phyloP scores from a whole-genome alignment of 164 flowering plant genomes.

The Vitis labrusca region DNA sequence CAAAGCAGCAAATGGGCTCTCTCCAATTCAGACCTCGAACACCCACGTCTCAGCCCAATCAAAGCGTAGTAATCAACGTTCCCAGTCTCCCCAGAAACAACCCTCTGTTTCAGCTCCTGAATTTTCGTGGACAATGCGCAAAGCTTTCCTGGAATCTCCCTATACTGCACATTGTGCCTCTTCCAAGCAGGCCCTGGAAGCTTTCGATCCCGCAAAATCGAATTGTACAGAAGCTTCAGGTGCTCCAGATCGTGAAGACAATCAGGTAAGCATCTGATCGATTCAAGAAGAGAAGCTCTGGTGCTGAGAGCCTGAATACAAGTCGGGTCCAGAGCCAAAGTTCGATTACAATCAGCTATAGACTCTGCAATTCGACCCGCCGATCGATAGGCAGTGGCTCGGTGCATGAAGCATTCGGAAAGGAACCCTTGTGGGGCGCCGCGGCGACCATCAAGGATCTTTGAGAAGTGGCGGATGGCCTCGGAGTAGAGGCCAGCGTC shows the following conservation, averaged over 20 bases:
- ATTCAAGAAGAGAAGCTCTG: conserved; percentile 68
- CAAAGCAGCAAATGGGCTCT: conserved; percentile 73
- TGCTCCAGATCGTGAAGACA: conserved; percentile 91
- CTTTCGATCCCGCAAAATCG: conserved; percentile 75
- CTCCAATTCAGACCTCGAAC: conserved; percentile 82
- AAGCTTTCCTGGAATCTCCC: conserved; percentile 71
- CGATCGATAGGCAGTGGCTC: conserved; percentile 69
- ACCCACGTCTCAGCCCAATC: conserved; percentile 83
- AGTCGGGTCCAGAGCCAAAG: conserved; percentile 76
- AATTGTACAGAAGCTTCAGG: conserved; percentile 75
- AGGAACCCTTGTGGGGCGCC: conserved; percentile 85
- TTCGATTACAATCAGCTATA: conserved; percentile 80
- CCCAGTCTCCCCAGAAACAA: conserved; percentile 63
- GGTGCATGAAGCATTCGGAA: conserved; percentile 80
- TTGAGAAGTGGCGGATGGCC: conserved; percentile 89
- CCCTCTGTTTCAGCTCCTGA: conserved; percentile 63
- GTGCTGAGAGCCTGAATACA: conserved; percentile 71
- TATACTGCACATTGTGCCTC: conserved; percentile 53
- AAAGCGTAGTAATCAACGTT: conserved; percentile 81
- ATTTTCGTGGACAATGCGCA: conserved; percentile 52
- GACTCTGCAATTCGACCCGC: conserved; percentile 83
- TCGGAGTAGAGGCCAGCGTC: conserved; percentile 91
- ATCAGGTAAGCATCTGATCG: conserved; percentile 75
- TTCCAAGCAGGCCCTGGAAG: conserved; percentile 88
- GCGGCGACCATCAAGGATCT: conserved; percentile 83